These are phyloP conservation scores for Symbiodinium natans DNA, from an alignment of 73 alveolate species.

Conservation along the genomic window DNA sequence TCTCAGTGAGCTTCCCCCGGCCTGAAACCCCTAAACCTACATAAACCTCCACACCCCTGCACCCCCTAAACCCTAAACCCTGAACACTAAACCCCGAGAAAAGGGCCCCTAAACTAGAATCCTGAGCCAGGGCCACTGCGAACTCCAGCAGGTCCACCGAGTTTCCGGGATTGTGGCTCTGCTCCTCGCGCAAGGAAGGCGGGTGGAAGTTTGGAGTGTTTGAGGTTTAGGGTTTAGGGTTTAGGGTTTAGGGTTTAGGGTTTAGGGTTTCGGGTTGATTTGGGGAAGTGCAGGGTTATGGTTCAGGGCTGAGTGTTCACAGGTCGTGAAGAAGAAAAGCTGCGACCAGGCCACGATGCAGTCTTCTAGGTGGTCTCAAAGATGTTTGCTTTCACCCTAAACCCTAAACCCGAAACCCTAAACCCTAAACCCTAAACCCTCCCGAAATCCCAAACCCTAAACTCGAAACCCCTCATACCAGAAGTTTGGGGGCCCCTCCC, in stretches of 20 bases:
- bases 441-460: neutral
- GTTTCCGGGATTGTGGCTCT: conserved; percentile 87
- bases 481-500: too few species aligned
- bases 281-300: too few species aligned
- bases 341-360: neutral
- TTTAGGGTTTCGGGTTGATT: too few species aligned
- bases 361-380: too few species aligned
- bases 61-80: neutral
- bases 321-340: too few species aligned
- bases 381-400: too few species aligned
- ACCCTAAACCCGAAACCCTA: neutral
- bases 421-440: neutral
- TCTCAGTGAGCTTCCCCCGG: too few species aligned
- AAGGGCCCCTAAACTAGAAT: neutral
- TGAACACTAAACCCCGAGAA: neutral
- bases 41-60: neutral
- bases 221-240: neutral
- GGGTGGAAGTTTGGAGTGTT: neutral
- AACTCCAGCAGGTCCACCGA: conserved; percentile 87
- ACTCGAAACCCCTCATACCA: too few species aligned
- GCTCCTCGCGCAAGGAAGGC: conserved; percentile 19
- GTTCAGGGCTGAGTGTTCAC: too few species aligned
- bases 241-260: too few species aligned
- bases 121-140: neutral
- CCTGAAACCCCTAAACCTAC: too few species aligned